Evolutionary conservation across 345 rosid genomes (phyloP).

Genomic region (Barbarea vulgaris): DNA sequence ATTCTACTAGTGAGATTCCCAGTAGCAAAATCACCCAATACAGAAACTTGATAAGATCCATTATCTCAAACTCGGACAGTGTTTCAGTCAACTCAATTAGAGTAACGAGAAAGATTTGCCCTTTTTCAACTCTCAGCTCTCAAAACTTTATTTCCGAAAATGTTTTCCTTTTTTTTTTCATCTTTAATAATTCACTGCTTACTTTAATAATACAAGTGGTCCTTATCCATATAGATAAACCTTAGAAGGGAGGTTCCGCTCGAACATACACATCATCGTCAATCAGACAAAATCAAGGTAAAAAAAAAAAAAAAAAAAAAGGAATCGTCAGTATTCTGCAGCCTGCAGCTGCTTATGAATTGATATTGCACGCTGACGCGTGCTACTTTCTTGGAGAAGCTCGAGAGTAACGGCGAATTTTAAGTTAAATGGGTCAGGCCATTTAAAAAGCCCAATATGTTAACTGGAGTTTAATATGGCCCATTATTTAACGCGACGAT

Average conservation of each 20-base stretch:
- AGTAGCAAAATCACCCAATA: slow-evolving; percentile 33
- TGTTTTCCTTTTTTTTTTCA: slow-evolving; percentile 21
- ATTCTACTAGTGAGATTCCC: slow-evolving; percentile 51
- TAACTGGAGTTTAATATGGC: neutral
- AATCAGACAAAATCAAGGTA: slow-evolving; percentile 23
- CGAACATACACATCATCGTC: slow-evolving; percentile 3
- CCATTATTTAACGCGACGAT: neutral
- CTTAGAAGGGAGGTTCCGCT: slow-evolving; percentile 18
- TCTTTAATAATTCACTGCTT: slow-evolving; percentile 21
- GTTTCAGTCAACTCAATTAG: slow-evolving; percentile 21
- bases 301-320: neutral
- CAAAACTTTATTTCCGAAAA: slow-evolving; percentile 8
- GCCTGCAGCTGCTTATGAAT: slow-evolving; percentile 27
- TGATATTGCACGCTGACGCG: slow-evolving; percentile 31
- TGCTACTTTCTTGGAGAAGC: slow-evolving; percentile 7
- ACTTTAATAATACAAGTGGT: slow-evolving; percentile 18
- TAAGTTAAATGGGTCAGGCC: neutral
- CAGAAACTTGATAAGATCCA: slow-evolving; percentile 31
- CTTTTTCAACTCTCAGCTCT: slow-evolving; percentile 21
- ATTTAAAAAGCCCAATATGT: neutral
- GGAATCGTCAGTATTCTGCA: neutral
- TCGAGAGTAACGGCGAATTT: neutral
- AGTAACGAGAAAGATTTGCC: slow-evolving; percentile 27
- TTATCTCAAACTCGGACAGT: slow-evolving; percentile 20
- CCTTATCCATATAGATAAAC: slow-evolving; percentile 33